A percentile compares a stretch with the other conserved stretches of the same genome.
These are phyloP conservation scores for Oryza glaberrima DNA, from an alignment of 176 grass and related monocot species.

Conservation along the genomic window DNA sequence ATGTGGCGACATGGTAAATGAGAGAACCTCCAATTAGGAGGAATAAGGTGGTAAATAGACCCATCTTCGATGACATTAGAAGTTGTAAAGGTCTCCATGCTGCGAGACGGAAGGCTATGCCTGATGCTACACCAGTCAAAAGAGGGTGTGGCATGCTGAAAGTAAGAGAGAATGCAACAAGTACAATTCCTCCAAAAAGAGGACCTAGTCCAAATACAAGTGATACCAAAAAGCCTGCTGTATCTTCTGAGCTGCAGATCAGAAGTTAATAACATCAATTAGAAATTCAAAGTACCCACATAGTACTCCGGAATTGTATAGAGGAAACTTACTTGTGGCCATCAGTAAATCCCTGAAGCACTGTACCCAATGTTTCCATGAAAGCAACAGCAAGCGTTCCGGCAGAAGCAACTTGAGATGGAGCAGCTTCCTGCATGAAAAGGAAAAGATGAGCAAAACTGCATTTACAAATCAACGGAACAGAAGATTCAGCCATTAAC, in stretches of 20 bases:
- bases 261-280: constrained; percentile 26
- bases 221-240: constrained; percentile 85
- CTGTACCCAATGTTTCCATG: constrained; percentile 92
- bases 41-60: constrained; percentile 60
- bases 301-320: constrained; percentile 4
- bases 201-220: constrained; percentile 94
- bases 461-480: constrained; percentile 11
- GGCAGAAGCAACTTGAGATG: constrained; percentile 97
- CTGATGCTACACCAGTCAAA: constrained; percentile 86
- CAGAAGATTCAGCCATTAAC: constrained; percentile 11
- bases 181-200: constrained; percentile 85
- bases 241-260: constrained; percentile 66
- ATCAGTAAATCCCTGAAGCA: constrained; percentile 76
- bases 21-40: constrained; percentile 62
- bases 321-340: constrained; percentile 56
- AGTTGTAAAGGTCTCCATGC: constrained; percentile 90
- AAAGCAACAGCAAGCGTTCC: constrained; percentile 93
- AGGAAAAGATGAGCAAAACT: constrained; percentile 24
- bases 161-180: constrained; percentile 72
- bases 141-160: constrained; percentile 85
- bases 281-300: background rate
- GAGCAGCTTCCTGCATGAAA: constrained; percentile 79
- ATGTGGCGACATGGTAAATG: constrained; percentile 52
- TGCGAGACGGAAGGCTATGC: constrained; percentile 90
- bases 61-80: constrained; percentile 77